These are phyloP conservation scores for Larix kaempferi DNA, from an alignment of 75 land plant species.

Conservation along the genomic window DNA sequence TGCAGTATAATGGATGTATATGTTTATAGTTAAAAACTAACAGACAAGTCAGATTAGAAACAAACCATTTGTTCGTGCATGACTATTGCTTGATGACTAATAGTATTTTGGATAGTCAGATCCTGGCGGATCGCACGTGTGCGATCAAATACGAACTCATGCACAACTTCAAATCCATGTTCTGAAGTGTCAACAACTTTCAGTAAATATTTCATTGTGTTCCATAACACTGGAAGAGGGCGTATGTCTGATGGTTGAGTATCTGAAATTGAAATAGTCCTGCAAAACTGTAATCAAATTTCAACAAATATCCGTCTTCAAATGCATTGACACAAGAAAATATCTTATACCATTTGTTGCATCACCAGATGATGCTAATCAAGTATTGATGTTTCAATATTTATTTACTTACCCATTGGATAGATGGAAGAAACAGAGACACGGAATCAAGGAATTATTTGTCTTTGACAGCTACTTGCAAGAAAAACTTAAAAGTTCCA, in stretches of 20 bases:
- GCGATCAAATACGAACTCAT: conserved; percentile 91
- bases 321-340: not conserved
- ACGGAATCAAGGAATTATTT: not conserved
- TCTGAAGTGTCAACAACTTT: conserved; percentile 53
- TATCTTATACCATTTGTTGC: not conserved
- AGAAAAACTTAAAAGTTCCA: too few species aligned
- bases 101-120: conserved; percentile 74
- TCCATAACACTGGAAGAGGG: conserved; percentile 65
- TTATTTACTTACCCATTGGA: not conserved
- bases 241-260: conserved; percentile 64
- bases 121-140: conserved; percentile 94
- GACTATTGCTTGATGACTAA: conserved; percentile 48
- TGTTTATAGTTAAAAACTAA: not conserved
- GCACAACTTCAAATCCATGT: conserved; percentile 69
- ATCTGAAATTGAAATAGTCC: conserved; percentile 56
- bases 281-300: conserved; percentile 67
- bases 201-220: conserved; percentile 65
- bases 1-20: not conserved
- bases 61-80: conserved; percentile 89
- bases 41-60: not conserved
- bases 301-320: conserved; percentile 6
- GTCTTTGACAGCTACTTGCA: not conserved
- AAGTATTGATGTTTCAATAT: not conserved
- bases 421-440: not conserved
- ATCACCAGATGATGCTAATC: not conserved